Evolutionary conservation across 2,329 filamentous ascomycete genomes (phyloP).

Genomic region (Colletotrichum melonis): DNA sequence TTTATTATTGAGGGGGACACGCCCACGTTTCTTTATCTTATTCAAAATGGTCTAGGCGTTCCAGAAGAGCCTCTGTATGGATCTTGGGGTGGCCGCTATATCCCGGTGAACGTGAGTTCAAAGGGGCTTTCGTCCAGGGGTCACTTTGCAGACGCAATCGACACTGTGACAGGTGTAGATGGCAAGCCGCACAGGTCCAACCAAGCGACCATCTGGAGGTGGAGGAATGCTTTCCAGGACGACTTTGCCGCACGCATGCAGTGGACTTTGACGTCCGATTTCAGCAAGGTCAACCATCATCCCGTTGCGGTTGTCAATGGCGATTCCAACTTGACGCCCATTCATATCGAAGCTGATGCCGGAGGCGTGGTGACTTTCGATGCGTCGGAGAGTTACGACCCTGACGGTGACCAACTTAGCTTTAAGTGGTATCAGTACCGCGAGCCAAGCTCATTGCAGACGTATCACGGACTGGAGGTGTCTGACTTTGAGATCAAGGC

Average conservation of each 20-base stretch:
- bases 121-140: conserved; percentile 16
- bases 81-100: conserved; percentile 62
- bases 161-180: conserved; percentile 42
- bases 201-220: conserved; percentile 54
- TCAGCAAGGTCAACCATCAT: conserved; percentile 55
- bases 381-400: conserved; percentile 58
- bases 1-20: conserved; percentile 67
- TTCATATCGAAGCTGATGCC: conserved; percentile 54
- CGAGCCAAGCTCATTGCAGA: conserved; percentile 51
- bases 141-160: conserved; percentile 46
- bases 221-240: conserved; percentile 52
- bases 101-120: conserved; percentile 44
- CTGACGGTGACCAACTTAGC: conserved; percentile 53
- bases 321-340: conserved; percentile 47
- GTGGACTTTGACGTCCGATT: conserved; percentile 45
- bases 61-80: conserved; percentile 59
- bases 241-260: conserved; percentile 55
- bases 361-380: conserved; percentile 54
- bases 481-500: conserved; percentile 47
- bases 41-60: conserved; percentile 59
- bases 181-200: conserved; percentile 41
- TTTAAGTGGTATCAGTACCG: conserved; percentile 64
- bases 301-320: conserved; percentile 58
- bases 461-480: conserved; percentile 52
- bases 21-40: conserved; percentile 60